Evolutionary conservation across 495 filamentous ascomycete genomes (phyloP).

Genomic region (Diplogelasinospora grovesii): DNA sequence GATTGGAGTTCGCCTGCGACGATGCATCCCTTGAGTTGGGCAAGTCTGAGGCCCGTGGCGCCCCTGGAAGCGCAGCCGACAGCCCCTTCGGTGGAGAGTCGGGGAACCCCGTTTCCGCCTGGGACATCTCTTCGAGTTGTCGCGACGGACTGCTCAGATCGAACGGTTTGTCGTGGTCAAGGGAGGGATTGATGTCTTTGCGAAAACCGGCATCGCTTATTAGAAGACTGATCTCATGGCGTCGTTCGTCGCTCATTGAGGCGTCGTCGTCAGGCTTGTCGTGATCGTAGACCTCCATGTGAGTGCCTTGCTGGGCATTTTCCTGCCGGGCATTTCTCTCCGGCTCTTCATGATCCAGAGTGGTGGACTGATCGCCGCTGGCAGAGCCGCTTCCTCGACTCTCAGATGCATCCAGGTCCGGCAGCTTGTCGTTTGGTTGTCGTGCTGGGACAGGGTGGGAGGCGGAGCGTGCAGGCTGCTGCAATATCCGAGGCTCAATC

Average conservation of each 20-base stretch:
- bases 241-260: conserved; percentile 19
- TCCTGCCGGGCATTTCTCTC: too few relatives aligned
- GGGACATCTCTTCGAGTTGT: conserved; percentile 19
- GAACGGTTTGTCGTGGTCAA: conserved; percentile 2
- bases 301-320: not conserved
- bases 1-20: conserved; percentile 4
- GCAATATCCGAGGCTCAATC: conserved; percentile 38
- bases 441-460: not conserved
- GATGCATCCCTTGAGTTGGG: not conserved
- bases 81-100: not conserved
- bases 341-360: conserved; percentile 9
- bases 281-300: conserved; percentile 2
- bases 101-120: conserved; percentile 5
- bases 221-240: conserved; percentile 16
- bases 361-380: conserved; percentile 8
- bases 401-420: not conserved
- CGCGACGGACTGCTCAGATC: conserved; percentile 24
- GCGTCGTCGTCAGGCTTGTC: not conserved
- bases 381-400: not conserved
- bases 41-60: not conserved
- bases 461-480: conserved; percentile 12
- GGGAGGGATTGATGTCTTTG: conserved; percentile 16
- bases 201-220: conserved; percentile 21
- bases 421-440: not conserved
- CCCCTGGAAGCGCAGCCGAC: not conserved